Evolutionary conservation across 2,329 filamentous ascomycete genomes (phyloP).

Genomic region (Pestalotiopsis sp.): DNA sequence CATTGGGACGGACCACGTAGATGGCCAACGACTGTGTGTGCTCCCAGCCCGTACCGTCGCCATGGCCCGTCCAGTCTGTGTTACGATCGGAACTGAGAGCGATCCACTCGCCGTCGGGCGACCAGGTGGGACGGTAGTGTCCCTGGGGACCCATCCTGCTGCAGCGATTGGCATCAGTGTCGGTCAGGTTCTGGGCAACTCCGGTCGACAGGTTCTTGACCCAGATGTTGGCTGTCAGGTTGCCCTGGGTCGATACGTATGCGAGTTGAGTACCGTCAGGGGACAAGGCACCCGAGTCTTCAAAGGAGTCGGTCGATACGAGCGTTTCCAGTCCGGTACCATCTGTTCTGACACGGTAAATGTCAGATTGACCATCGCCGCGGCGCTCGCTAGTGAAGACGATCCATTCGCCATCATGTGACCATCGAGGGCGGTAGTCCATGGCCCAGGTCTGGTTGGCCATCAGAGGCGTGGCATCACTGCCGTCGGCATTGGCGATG

Average conservation of each 20-base stretch:
- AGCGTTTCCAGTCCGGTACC: slow-evolving; percentile 36
- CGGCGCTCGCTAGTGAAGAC: slow-evolving; percentile 40
- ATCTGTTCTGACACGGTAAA: slow-evolving; percentile 37
- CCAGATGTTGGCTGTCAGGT: slow-evolving; percentile 40
- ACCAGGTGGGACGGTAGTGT: slow-evolving; percentile 41
- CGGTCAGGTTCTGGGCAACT: slow-evolving; percentile 34
- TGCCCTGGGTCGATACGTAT: slow-evolving; percentile 39
- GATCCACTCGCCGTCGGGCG: slow-evolving; percentile 41
- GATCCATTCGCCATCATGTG: slow-evolving; percentile 39
- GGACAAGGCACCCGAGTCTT: slow-evolving; percentile 38
- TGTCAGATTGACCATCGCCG: slow-evolving; percentile 41
- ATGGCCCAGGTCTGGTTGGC: slow-evolving; percentile 27
- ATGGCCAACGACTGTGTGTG: slow-evolving; percentile 41
- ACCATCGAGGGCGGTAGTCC: slow-evolving; percentile 42
- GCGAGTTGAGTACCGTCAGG: slow-evolving; percentile 38
- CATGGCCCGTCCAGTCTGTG: slow-evolving; percentile 42
- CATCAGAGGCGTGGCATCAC: slow-evolving; percentile 35
- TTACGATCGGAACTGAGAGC: slow-evolving; percentile 43
- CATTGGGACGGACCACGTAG: slow-evolving; percentile 39
- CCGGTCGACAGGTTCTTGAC: slow-evolving; percentile 38
- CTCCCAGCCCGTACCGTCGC: slow-evolving; percentile 40
- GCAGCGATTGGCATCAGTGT: slow-evolving; percentile 25
- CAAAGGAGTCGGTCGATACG: slow-evolving; percentile 33
- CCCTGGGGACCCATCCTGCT: slow-evolving; percentile 31
- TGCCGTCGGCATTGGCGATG: slow-evolving; percentile 40